Percentiles rank a stretch among this genome's conserved stretches.
Conservation (phyloP, 2,329 filamentous ascomycete species). For the Penicillium brevicompactum region DNA sequence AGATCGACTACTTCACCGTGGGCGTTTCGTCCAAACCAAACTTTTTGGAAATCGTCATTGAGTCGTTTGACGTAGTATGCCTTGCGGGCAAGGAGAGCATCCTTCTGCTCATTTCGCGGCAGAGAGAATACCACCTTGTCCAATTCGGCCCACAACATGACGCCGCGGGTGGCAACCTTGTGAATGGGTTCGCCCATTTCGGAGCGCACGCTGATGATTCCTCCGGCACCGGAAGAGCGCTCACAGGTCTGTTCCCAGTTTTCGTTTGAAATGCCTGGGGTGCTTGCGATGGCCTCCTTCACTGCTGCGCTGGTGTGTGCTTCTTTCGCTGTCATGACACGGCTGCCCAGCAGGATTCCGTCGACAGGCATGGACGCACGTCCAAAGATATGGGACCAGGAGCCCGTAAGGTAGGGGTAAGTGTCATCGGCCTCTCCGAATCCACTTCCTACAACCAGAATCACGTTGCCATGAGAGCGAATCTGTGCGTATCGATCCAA, state of each 20-base stretch:
- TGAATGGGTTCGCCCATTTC: too few relatives aligned
- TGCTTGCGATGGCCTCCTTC: background rate
- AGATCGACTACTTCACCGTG: constrained; percentile 76
- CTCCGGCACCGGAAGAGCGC: too few relatives aligned
- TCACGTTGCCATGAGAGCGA: constrained; percentile 57
- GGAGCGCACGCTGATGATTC: too few relatives aligned
- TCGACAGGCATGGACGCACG: constrained; percentile 94
- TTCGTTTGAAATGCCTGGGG: background rate
- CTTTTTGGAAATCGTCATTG: constrained; percentile 54
- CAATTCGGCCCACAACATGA: too few relatives aligned
- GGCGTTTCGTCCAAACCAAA: constrained; percentile 87
- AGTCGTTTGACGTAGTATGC: too few relatives aligned
- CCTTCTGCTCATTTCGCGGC: background rate
- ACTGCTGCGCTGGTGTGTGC: constrained; percentile 62
- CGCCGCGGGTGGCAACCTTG: too few relatives aligned
- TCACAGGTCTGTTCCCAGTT: too few relatives aligned
- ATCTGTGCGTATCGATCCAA: background rate
- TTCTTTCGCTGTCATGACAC: constrained; percentile 93
- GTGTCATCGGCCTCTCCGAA: constrained; percentile 89
- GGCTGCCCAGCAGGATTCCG: constrained; percentile 84
- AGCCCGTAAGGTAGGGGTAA: constrained; percentile 86
- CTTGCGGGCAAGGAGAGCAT: background rate
- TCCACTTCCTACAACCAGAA: constrained; percentile 84
- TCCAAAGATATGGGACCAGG: constrained; percentile 82
- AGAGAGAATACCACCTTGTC: background rate